Conservation (phyloP, 257 asterid species). For the Salvia rosmarinus region DNA sequence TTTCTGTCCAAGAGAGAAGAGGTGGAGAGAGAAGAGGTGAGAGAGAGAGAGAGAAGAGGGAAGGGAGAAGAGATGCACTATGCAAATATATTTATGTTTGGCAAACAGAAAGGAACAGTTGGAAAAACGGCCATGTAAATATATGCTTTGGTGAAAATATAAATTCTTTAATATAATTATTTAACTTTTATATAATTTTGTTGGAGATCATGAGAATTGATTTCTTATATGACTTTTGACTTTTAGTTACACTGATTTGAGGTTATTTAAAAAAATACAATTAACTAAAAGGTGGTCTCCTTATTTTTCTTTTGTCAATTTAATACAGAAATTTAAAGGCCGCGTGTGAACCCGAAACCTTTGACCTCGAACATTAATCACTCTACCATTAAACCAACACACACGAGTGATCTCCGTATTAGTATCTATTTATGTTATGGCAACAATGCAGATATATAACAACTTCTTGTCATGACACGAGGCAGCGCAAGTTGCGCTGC, state of each 20-base stretch:
- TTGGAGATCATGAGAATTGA: no score
- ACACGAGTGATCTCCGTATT: no score
- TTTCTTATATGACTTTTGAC: no score
- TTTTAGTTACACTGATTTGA: no score
- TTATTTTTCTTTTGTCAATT: no score
- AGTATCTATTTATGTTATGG: neutral
- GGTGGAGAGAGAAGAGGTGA: neutral
- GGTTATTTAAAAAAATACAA: no score
- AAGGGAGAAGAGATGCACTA: conserved; percentile 32
- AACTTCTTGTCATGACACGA: neutral
- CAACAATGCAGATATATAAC: neutral
- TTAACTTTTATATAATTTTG: no score
- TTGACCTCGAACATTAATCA: no score
- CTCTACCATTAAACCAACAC: no score
- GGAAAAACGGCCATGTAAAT: conserved; percentile 10
- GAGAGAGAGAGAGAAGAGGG: neutral
- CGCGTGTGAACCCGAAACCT: no score
- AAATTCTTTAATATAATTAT: neutral
- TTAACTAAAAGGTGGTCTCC: no score
- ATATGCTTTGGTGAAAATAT: conserved; percentile 25
- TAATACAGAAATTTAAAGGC: no score
- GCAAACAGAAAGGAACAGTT: conserved; percentile 29
- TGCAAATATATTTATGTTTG: conserved; percentile 31
- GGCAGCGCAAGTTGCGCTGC: neutral
- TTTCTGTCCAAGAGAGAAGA: conserved; percentile 25